phyloP scores from a whole-genome alignment of 2,329 filamentous ascomycete genomes.

The Colletotrichum liaoningense region DNA sequence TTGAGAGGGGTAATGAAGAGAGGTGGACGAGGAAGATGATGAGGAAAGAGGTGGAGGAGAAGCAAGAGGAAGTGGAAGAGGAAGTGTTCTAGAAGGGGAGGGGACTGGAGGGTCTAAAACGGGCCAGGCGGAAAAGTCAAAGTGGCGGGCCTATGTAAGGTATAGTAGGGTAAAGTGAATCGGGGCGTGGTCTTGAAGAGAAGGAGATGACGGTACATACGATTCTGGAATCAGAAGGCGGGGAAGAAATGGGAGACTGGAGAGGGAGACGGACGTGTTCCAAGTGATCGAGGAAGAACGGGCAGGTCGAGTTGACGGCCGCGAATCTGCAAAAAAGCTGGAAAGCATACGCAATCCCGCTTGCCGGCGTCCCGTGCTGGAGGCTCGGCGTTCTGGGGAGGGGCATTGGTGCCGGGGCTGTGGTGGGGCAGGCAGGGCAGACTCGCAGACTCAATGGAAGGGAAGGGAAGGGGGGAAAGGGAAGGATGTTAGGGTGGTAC shows the following conservation, averaged over 20 bases:
- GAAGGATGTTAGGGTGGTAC: conserved; percentile 24
- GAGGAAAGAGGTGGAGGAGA: not conserved
- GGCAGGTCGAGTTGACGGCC: conserved; percentile 30
- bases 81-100: not conserved
- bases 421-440: conserved; percentile 9
- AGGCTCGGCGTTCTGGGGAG: conserved; percentile 35
- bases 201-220: conserved; percentile 4
- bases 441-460: not conserved
- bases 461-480: not conserved
- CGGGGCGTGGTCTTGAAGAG: not conserved
- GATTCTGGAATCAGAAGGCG: not conserved
- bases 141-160: not conserved
- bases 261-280: not conserved
- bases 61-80: not conserved
- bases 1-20: not conserved
- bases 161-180: not conserved
- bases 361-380: conserved; percentile 36
- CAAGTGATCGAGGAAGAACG: conserved; percentile 23
- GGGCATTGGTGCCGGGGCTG: conserved; percentile 28
- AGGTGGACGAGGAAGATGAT: not conserved
- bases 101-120: conserved; percentile 1
- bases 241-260: not conserved
- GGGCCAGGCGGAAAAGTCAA: not conserved
- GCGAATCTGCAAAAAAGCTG: conserved; percentile 34
- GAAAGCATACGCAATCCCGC: conserved; percentile 37